phyloP scores from a whole-genome alignment of 257 asterid genomes.

The Lycium barbarum region DNA sequence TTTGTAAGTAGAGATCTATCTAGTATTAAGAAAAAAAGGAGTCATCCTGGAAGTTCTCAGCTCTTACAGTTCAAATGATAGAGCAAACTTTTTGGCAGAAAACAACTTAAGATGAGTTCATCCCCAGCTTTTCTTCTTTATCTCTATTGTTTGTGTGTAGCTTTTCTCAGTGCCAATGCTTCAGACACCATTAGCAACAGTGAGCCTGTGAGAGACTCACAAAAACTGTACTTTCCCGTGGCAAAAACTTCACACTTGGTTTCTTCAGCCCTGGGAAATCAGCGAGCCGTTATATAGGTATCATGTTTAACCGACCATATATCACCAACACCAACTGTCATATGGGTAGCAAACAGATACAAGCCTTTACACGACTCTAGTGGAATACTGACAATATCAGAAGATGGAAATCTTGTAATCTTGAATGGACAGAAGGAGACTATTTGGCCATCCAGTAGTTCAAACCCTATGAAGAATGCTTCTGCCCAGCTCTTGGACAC shows the following conservation, averaged over 20 bases:
- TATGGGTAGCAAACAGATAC: constrained; percentile 68
- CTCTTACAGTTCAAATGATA: constrained; percentile 1
- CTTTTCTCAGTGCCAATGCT: neutral
- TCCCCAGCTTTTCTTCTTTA: neutral
- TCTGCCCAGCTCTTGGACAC: constrained; percentile 50
- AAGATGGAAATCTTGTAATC: constrained; percentile 28
- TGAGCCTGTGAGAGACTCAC: constrained; percentile 33
- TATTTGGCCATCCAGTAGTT: constrained; percentile 53
- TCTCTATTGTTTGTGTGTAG: neutral
- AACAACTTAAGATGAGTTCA: neutral
- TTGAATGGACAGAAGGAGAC: constrained; percentile 34
- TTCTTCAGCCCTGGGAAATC: constrained; percentile 42
- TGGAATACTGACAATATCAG: constrained; percentile 45
- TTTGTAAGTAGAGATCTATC: no score
- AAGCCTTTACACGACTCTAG: constrained; percentile 45
- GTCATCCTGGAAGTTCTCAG: neutral
- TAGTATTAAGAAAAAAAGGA: no score
- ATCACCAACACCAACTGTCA: constrained; percentile 27
- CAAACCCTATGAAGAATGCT: constrained; percentile 31
- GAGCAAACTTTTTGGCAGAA: neutral
- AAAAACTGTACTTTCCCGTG: constrained; percentile 29
- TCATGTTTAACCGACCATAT: constrained; percentile 44
- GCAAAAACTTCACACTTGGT: constrained; percentile 36
- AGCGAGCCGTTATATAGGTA: constrained; percentile 41
- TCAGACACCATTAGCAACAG: constrained; percentile 29